Conservation (phyloP, 257 asterid genomes). For the Solanum appendiculatum region DNA sequence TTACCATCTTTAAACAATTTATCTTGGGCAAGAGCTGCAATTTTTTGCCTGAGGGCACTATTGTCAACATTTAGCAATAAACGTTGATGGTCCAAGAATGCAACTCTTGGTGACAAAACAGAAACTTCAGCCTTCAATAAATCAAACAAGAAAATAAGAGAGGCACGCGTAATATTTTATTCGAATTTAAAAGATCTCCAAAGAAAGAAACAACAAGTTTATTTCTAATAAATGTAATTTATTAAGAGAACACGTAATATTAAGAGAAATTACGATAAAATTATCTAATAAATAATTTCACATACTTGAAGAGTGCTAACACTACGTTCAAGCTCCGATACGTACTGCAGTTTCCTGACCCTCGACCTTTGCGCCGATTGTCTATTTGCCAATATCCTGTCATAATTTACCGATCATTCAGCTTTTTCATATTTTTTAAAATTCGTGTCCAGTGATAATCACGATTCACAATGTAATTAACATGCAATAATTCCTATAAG, state of each 20-base stretch:
- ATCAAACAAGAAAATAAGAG: not conserved
- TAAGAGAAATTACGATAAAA: not conserved
- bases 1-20: constrained; percentile 89
- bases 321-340: constrained; percentile 86
- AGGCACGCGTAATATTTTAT: not conserved
- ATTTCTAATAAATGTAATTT: too few species aligned
- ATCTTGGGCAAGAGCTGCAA: constrained; percentile 94
- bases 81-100: constrained; percentile 91
- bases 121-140: constrained; percentile 74
- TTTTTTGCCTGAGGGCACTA: constrained; percentile 84
- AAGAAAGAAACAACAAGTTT: too few species aligned
- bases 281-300: not conserved
- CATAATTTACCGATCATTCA: not conserved
- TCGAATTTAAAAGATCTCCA: not conserved
- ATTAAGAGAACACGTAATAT: too few species aligned
- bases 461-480: not conserved
- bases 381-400: constrained; percentile 89
- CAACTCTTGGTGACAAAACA: constrained; percentile 84
- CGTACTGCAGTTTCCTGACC: constrained; percentile 84
- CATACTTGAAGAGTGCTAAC: constrained; percentile 76
- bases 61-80: constrained; percentile 78
- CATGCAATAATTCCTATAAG: too few species aligned
- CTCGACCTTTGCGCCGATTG: constrained; percentile 94
- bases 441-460: not conserved
- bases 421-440: not conserved